These are phyloP conservation scores for Posidonia oceanica DNA, from an alignment of 116 monocot genomes.

Conservation along the genomic window DNA sequence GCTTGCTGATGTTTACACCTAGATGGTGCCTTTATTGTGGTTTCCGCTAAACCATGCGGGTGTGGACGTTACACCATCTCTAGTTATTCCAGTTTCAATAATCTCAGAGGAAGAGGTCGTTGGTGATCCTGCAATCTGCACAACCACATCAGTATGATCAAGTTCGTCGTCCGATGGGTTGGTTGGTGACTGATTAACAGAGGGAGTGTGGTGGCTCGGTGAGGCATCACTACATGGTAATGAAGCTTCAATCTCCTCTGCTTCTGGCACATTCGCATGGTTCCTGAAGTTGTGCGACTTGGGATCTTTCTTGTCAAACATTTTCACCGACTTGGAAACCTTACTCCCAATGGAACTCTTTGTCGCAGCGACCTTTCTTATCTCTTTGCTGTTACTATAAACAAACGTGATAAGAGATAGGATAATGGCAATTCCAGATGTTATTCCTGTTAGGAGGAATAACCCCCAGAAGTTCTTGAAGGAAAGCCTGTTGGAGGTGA, in stretches of 20 bases:
- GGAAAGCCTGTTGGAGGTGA: conserved; percentile 10
- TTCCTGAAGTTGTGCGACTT: neutral
- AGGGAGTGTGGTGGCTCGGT: neutral
- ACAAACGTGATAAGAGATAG: conserved; percentile 21
- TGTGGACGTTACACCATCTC: too few relatives aligned
- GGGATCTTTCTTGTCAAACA: conserved; percentile 7
- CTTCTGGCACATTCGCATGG: neutral
- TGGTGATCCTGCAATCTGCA: neutral
- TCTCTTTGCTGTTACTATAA: conserved; percentile 17
- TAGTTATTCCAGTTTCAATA: neutral
- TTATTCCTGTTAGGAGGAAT: conserved; percentile 41
- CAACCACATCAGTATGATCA: neutral
- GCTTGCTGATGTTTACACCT: too few relatives aligned
- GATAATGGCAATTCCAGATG: conserved; percentile 18
- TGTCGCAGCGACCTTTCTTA: neutral
- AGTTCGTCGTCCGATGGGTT: neutral
- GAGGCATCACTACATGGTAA: too few relatives aligned
- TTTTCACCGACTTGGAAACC: neutral
- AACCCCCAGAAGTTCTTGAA: conserved; percentile 40
- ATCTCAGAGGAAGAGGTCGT: neutral
- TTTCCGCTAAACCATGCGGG: too few relatives aligned
- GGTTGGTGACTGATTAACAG: neutral
- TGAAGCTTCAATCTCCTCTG: neutral
- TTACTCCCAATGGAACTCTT: neutral
- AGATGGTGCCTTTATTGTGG: too few relatives aligned